Evolutionary conservation across 805 yeast genomes (phyloP), one percentile per base, ranked within the genome.

Genomic region (Blastobotrys parvus): DNA sequence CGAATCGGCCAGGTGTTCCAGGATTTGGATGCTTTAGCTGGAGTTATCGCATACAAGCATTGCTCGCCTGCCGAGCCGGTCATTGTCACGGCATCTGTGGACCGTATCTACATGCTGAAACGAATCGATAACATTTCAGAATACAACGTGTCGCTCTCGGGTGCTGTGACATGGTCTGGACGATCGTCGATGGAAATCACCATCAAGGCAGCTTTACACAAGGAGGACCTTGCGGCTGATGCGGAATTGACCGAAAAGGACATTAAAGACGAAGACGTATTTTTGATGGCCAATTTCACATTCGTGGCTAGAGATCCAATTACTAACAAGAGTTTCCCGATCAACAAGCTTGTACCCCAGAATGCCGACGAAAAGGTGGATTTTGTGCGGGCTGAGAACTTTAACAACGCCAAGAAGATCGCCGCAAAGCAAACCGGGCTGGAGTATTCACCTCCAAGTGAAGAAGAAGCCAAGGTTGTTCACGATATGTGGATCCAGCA

Each of bases 1-100:
- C 72, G 96, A 57, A 86, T 86, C 54, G 97, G 97, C 33, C 95
- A 88, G 61, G 70, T 89, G 50, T 89, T 89, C 63, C 96, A 89
- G 68, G 97, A 89, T 63, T 69, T 89, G 56, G 97, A 89, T 59
- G 89, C 95, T 3, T 68, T 89, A 47, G 95, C 97, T 2, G 97
- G 97, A 29, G 78, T 90, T 58, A 88, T 89, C 55, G 95, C 95
- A 18, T 84, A 88, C 61, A 75, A 84, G 57, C 97, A 89, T 61
- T 85, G 94, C 64, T 72, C 82, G n/a, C 97, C 97, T 0, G 94
- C 95, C 0, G 88, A 84, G 59, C 97, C 97, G 8, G 87, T 88
- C 62, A 83, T 89, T 59, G 97, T 89, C 35, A 89, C 97, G 7
- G 97, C 97, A 1, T 80, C 92, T 21, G 96, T 89, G 21, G 97